Evolutionary conservation across 2,329 filamentous ascomycete genomes (phyloP), one percentile per base, ranked within the genome.

Genomic region (Colletotrichum zoysiae): DNA sequence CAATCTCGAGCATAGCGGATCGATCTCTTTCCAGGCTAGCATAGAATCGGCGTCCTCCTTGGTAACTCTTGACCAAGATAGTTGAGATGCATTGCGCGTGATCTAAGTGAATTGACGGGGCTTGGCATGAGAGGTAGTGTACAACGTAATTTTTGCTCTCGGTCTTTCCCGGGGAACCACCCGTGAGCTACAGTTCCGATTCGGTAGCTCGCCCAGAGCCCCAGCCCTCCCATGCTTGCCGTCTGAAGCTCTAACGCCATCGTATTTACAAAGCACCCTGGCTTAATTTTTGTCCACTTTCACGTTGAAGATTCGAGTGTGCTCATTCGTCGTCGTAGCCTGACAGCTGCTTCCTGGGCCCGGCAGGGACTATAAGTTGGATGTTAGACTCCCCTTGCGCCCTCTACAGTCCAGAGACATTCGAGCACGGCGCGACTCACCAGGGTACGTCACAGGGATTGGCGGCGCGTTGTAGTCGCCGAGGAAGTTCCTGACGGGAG

Each of bases 381-480:
- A 23, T 38, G 68, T 60, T 61, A 69, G 57, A 46, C 23, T 35
- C 59, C 38, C 14, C 35, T n/a, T 23, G 18, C 9, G 6, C 20
- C 30, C 30, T 20, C 5, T 35, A 12, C 8, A 16, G 0, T 33
- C 40, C 12, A 33, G 5, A 20, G 51, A 3, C 18, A 14, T 33
- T n/a, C 11, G 33, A 26, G 44, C 9, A n/a, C 9, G 40, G 18
- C 6, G 7, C 46, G 26, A 89, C 94, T 81, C 89, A 98, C 95
- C 89, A 73, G 96, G 96, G 86, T 98, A 99, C 80, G 95, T 97
- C 82, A 95, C 84, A 42, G 96, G 96, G 75, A 98, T 91, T 69
- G 86, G 89, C 74, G 89, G 85, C 74, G 92, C 88, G 77, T 91
- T 88, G 76, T 90, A 84, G 80, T 97, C 94, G 77, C 95, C 95